Base-by-base conservation (phyloP, 116 monocot genomes). In the Phalaenopsis hybrid region DNA sequence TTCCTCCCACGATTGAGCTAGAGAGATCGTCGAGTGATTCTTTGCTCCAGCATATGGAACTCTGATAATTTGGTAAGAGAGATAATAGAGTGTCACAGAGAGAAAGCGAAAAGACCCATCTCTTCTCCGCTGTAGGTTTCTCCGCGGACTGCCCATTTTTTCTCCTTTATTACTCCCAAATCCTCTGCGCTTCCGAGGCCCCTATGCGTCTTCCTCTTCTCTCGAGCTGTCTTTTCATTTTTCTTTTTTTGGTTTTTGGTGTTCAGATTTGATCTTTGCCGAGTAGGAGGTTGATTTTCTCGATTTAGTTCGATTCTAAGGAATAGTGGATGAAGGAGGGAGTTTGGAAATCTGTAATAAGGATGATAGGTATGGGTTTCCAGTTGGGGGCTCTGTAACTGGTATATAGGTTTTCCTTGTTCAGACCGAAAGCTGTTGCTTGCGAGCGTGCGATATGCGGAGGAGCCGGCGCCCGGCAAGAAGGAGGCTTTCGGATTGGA, bases 401-500 rank as follows among this genome's bases (percentile, higher is more conserved):
- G 41, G 41, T 44, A 33, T 33, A 31, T 74, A 44, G 74, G 16
- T 74, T 74, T 11, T 41, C 15, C 4, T 75, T 20, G 6, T 45
- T n/a, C n/a, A 45, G 75, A 41, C 9, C 17, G n/a, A 75, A 75
- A 20, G 46, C 8, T 4, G n/a, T 23, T 46, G 45, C 9, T 75
- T 48, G 2, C 18, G 75, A 21, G 41, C 21, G 45, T 45, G 75
- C 43, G 81, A 78, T 37, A 94, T 94, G 94, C 83, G 91, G 85
- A 82, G 96, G 80, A 86, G 89, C 87, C 92, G 96, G 86, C 96
- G 94, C 77, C 85, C 89, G 15, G 75, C 89, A 20, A 82, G 94
- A 75, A 85, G 92, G 81, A 79, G 91, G 83, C 58, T 94, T 57
- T 83, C 87, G 45, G 83, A 37, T 41, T 94, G 94, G 94, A 94